These are phyloP conservation scores for Ophiognomonia clavigignenti-juglandacearum DNA, from an alignment of 2,329 filamentous ascomycete genomes.

Conservation along the genomic window DNA sequence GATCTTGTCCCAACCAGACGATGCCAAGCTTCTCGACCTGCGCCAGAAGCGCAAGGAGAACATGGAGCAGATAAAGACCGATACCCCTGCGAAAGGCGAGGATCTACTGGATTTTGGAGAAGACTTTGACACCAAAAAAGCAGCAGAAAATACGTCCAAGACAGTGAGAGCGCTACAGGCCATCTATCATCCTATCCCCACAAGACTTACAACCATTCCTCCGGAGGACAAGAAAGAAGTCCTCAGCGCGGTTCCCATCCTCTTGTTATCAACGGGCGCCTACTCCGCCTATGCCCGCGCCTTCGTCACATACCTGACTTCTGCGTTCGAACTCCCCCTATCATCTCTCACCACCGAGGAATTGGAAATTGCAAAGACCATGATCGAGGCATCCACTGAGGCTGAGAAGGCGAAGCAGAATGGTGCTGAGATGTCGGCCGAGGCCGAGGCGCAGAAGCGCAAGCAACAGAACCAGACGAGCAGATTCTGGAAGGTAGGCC, in stretches of 20 bases:
- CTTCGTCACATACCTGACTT: slow-evolving; percentile 62
- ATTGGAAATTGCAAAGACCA: slow-evolving; percentile 67
- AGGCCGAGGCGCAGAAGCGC: slow-evolving; percentile 70
- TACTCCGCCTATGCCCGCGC: slow-evolving; percentile 72
- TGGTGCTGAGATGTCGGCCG: slow-evolving; percentile 59
- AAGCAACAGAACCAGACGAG: slow-evolving; percentile 64
- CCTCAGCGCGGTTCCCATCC: slow-evolving; percentile 64
- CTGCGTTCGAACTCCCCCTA: slow-evolving; percentile 59
- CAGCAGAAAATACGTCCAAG: slow-evolving; percentile 26
- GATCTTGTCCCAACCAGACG: slow-evolving; percentile 44
- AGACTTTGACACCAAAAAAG: not conserved
- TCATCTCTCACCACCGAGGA: slow-evolving; percentile 64
- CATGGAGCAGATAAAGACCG: slow-evolving; percentile 32
- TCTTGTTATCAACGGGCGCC: slow-evolving; percentile 66
- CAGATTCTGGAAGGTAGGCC: slow-evolving; percentile 83
- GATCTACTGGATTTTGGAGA: slow-evolving; percentile 38
- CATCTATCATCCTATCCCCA: slow-evolving; percentile 49
- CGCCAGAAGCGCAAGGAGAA: slow-evolving; percentile 39
- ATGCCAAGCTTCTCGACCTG: slow-evolving; percentile 38
- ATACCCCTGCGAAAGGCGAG: slow-evolving; percentile 30
- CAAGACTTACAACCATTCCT: slow-evolving; percentile 51
- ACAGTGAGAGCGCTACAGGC: slow-evolving; percentile 42
- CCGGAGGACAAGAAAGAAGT: slow-evolving; percentile 56
- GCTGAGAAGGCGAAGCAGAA: slow-evolving; percentile 50
- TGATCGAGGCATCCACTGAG: slow-evolving; percentile 56